Percentiles rank a stretch among this genome's conserved stretches.
phyloP scores from a whole-genome alignment of 306 rosid genomes.

The Dryas drummondii region DNA sequence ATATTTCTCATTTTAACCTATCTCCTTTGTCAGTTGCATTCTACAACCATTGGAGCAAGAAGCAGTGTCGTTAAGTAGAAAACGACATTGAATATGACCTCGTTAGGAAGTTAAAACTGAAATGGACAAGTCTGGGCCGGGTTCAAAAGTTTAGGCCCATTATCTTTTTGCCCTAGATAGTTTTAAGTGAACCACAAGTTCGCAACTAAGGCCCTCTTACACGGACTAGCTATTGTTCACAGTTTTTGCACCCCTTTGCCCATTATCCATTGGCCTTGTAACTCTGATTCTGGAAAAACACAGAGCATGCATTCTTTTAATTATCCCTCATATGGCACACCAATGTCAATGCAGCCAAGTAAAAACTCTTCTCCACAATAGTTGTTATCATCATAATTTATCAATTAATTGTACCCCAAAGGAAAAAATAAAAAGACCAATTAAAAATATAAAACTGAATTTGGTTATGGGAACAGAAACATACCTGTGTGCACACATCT shows the following conservation, averaged over 20 bases:
- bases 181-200: background rate
- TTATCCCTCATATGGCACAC: background rate
- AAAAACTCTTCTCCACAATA: background rate
- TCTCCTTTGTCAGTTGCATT: no score
- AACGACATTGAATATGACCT: no score
- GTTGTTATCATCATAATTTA: background rate
- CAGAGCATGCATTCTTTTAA: background rate
- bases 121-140: background rate
- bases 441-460: background rate
- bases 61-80: no score
- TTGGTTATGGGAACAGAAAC: background rate
- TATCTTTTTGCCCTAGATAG: background rate
- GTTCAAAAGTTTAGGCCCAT: background rate
- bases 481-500: slow-evolving; percentile 61
- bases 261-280: background rate
- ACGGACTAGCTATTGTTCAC: background rate
- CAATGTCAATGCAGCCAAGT: no score
- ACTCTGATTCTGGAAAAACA: background rate
- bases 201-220: background rate
- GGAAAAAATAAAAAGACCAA: no score
- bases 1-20: no score
- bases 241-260: background rate
- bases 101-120: no score
- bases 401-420: no score
- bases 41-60: no score